phyloP scores from a whole-genome alignment of 2,329 filamentous ascomycete species.

The Bipolaris oryzae region DNA sequence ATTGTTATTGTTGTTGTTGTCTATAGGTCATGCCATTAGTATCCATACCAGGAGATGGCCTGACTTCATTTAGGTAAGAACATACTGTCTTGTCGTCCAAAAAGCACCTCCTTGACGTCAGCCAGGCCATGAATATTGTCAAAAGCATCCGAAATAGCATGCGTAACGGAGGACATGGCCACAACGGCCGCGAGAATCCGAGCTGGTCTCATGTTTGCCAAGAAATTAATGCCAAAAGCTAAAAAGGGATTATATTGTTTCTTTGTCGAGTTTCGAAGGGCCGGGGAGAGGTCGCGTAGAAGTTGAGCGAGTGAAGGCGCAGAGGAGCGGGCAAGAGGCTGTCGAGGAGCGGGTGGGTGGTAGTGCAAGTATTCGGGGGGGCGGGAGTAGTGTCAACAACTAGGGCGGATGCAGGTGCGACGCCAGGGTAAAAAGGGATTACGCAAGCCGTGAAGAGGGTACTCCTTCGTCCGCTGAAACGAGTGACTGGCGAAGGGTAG shows the following conservation, averaged over 20 bases:
- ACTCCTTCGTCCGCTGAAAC: conserved; percentile 38
- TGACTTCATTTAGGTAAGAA: neutral
- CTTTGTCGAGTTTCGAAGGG: neutral
- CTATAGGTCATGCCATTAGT: neutral
- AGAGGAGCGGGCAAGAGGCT: conserved; percentile 2
- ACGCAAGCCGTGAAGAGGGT: conserved; percentile 17
- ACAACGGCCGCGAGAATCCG: conserved; percentile 48
- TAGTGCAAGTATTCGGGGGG: conserved; percentile 15
- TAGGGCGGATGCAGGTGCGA: conserved; percentile 26
- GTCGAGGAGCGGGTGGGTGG: neutral
- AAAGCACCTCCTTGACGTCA: conserved; percentile 37
- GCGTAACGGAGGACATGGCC: conserved; percentile 46
- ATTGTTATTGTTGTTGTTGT: conserved; percentile 11
- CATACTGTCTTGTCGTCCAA: conserved; percentile 42
- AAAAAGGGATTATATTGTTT: neutral
- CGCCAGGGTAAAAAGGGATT: conserved; percentile 14
- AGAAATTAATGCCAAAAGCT: neutral
- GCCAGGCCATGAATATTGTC: conserved; percentile 38
- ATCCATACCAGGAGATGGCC: neutral
- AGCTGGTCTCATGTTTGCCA: conserved; percentile 43
- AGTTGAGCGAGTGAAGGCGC: conserved; percentile 18
- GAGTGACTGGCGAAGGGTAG: conserved; percentile 44
- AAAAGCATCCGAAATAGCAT: conserved; percentile 43
- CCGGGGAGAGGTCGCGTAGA: conserved; percentile 11
- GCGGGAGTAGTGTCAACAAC: conserved; percentile 37